Evolutionary conservation across 768 basidiomycete species (phyloP), one percentile per base, ranked within the genome.

Genomic region (Fomitopsis serialis): DNA sequence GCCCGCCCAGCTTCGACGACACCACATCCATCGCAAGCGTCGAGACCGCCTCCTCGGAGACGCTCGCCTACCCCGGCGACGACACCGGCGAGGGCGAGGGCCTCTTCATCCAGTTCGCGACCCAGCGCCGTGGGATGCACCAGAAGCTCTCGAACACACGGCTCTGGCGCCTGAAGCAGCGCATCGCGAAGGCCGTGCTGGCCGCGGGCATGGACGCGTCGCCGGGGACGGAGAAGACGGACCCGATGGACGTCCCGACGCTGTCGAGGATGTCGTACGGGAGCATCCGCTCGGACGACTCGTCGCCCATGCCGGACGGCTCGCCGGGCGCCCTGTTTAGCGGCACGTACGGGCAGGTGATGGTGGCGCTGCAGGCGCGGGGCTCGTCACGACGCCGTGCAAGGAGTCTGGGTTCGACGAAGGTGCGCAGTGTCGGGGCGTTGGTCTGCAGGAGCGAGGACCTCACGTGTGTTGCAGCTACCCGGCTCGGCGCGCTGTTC

Each of bases 271-370:
- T 58, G 21, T 54, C 60, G 35, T 35, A 59, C 24, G 48, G 59
- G 47, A 60, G 59, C 51, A 54, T 60, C 23, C 53, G 45, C 32
- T 54, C 57, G 42, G 57, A 53, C 46, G 50, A 58, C 13, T 25
- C 42, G 17, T 40, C 21, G n/a, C 24, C 17, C 6, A n/a, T 32
- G 47, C 48, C 63, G 21, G 61, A 53, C 52, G 56, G 55, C 9
- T 19, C 46, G 27, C 55, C 54, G 15, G 61, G 64, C 40, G 63
- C 71, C 25, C 58, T 76, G 48, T 76, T 72, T 57, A 67, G 70
- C 23, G 74, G 74, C 23, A 75, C 74, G 19, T 75, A 74, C 57
- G 74, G 74, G 10, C 74, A 75, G 59, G 58, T 76, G 47, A 67
- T 68, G 66, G 54, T 61, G 22, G 74, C 74, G n/a, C 60, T 75